A percentile compares a stretch with the other conserved stretches of the same genome.
Conservation (phyloP, 2,329 filamentous ascomycete species). For the Fusarium tuaranense region DNA sequence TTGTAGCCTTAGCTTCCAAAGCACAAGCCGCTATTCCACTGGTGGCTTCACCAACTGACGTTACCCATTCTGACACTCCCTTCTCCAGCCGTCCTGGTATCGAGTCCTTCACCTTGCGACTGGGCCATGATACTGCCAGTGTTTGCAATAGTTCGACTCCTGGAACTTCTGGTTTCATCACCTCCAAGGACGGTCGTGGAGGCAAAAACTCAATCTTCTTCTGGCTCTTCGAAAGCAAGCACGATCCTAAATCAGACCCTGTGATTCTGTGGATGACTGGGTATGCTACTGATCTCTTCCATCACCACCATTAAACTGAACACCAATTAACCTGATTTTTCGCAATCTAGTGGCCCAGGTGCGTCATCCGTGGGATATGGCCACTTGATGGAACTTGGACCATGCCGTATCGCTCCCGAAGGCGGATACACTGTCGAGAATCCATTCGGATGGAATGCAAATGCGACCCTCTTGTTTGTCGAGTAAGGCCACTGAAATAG, state of each 20-base stretch:
- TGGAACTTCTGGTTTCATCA: conserved; percentile 1
- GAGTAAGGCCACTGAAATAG: not conserved
- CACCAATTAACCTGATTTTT: not conserved
- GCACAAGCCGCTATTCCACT: not conserved
- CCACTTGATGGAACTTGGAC: conserved; percentile 13
- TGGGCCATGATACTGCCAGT: not conserved
- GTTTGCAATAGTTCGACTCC: conserved; percentile 13
- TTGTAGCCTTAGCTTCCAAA: not conserved
- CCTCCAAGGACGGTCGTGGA: not conserved
- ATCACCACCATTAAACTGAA: not conserved
- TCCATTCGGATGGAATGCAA: conserved; percentile 12
- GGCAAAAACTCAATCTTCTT: not conserved
- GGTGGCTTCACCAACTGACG: not conserved
- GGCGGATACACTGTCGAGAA: conserved; percentile 14
- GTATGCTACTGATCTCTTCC: not conserved
- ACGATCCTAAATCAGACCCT: conserved; percentile 1
- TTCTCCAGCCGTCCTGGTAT: not conserved
- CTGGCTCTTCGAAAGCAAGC: conserved; percentile 10
- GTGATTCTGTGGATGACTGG: conserved; percentile 17
- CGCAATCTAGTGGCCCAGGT: not conserved
- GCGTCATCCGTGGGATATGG: conserved; percentile 10
- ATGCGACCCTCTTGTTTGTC: conserved; percentile 13
- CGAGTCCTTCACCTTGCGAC: not conserved
- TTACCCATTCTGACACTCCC: not conserved
- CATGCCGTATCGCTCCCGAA: conserved; percentile 8